Percentiles rank a stretch among this genome's conserved stretches.
Conservation (phyloP, 352 stramenopile genomes). For the Pythium grandisporangium region DNA sequence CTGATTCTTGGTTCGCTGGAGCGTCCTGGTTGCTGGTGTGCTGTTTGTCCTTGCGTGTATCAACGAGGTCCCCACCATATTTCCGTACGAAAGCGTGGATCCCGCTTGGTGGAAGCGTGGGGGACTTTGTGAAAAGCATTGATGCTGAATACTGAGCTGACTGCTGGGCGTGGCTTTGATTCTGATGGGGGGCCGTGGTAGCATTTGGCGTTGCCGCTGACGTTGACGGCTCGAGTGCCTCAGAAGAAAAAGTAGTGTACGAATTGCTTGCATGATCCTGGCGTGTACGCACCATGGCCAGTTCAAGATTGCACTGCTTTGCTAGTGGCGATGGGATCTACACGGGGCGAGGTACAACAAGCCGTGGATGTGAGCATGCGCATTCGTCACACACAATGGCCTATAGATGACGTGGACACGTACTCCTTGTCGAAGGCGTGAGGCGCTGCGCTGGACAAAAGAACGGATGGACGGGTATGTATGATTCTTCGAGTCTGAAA, state of each 20-base stretch:
- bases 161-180: too few species aligned
- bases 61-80: too few species aligned
- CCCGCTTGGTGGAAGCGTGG: conserved; percentile 2
- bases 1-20: too few species aligned
- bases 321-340: conserved; percentile 38
- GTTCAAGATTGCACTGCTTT: conserved; percentile 32
- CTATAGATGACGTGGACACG: conserved; percentile 1
- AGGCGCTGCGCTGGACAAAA: conserved; percentile 51
- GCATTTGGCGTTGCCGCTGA: conserved; percentile 13
- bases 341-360: too few species aligned
- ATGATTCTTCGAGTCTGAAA: conserved; percentile 33
- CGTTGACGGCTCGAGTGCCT: conserved; percentile 27
- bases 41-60: too few species aligned
- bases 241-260: conserved; percentile 63
- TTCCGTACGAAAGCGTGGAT: too few species aligned
- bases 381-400: too few species aligned
- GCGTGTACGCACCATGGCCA: conserved; percentile 9
- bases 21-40: too few species aligned
- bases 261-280: conserved; percentile 40
- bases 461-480: conserved; percentile 49
- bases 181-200: too few species aligned
- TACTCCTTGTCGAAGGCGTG: conserved; percentile 56
- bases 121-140: conserved; percentile 41
- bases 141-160: too few species aligned
- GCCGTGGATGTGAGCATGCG: too few species aligned